Evolutionary conservation across 441 rosid species (phyloP).

Genomic region (Cnidoscolus chayamansa): DNA sequence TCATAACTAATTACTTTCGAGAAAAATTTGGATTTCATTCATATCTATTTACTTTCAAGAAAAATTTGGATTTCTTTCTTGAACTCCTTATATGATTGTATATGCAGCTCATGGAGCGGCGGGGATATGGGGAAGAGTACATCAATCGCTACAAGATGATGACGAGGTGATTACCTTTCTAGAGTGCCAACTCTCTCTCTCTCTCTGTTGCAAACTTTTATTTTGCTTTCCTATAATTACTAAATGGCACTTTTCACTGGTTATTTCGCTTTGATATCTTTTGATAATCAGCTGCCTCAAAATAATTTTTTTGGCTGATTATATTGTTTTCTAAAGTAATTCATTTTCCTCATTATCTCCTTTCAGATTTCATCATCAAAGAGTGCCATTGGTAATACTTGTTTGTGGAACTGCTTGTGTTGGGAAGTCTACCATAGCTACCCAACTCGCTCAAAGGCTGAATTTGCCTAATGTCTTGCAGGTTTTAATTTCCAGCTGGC

Average conservation of each 20-base stretch:
- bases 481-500: slow-evolving; percentile 36
- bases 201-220: background rate
- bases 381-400: slow-evolving; percentile 95
- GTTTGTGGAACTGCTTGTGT: slow-evolving; percentile 99
- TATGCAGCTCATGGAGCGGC: slow-evolving; percentile 88
- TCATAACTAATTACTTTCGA: background rate
- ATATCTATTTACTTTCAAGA: background rate
- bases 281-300: background rate
- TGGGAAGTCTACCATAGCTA: slow-evolving; percentile 95
- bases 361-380: slow-evolving; percentile 92
- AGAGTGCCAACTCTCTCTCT: background rate
- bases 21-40: slow-evolving; percentile 8
- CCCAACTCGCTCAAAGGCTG: slow-evolving; percentile 97
- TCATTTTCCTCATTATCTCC: slow-evolving; percentile 3
- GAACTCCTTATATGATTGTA: slow-evolving; percentile 22
- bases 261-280: background rate
- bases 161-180: slow-evolving; percentile 61
- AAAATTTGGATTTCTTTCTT: slow-evolving; percentile 7
- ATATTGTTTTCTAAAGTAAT: background rate
- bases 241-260: background rate
- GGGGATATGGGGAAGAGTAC: slow-evolving; percentile 89
- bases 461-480: slow-evolving; percentile 97
- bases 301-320: background rate
- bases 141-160: slow-evolving; percentile 95
- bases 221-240: background rate